Evolutionary conservation across 306 rosid species (phyloP), one percentile per base, ranked within the genome.

Genomic region (Acacia confusa): DNA sequence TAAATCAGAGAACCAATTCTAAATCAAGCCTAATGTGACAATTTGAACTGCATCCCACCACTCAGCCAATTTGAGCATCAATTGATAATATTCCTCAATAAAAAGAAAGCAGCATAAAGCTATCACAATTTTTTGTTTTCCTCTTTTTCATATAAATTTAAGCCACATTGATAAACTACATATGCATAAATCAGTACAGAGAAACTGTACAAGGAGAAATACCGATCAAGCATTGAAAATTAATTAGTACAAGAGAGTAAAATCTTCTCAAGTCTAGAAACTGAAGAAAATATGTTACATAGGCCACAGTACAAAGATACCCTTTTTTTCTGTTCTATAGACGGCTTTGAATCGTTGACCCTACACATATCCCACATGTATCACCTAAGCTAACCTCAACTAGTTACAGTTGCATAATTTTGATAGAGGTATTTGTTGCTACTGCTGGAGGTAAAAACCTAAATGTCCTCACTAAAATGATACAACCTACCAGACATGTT

Each of bases 61-160:
- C 14, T 38, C 48, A 22, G 61, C 72, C 85, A 41, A 30, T 43
- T n/a, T 67, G 20, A 75, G 38, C 60, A 22, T 38, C 71, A 20
- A 67, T 19, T 19, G 60, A 65, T 74, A 27, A 25, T 16, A 57
- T 38, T 38, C 17, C 60, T 57, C n/a, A 43, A 50, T 65, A n/a
- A 24, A 38, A 72, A 55, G 65, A 68, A 68, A 75, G 63, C 76
- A 28, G 63, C 63, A 75, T 11, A 27, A 67, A 43, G 50, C 77
- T 36, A 34, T 14, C 15, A 9, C 38, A 20, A n/a, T 55, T 12
- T 27, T 65, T 20, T 34, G 13, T n/a, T 48, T 32, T 8, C 50
- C 24, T 27, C 55, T 30, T 40, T 61, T 65, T 63, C 71, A 61
- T 20, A 12, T 36, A 48, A 28, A 27, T 40, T 8, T 38, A 75